Evolutionary conservation across 768 basidiomycete species (phyloP), one percentile per base, ranked within the genome.

Genomic region (Lactarius akahatsu): DNA sequence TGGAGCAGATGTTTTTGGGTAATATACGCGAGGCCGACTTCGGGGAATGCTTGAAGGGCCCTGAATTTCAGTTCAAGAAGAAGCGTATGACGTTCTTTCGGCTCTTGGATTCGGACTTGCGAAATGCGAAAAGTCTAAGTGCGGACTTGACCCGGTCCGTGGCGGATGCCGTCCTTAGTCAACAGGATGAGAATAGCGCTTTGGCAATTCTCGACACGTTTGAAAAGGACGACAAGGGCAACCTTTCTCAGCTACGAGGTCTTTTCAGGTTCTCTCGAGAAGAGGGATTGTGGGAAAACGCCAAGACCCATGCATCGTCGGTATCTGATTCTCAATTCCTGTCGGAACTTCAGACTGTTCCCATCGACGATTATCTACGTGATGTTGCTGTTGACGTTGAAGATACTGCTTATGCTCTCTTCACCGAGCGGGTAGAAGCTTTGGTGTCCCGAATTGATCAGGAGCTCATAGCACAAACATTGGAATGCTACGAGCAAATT

Each of bases 301-400:
- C 50, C 50, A 16, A 52, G 41, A 36, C 32, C 34, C 34, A 18
- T 30, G 63, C 56, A 0, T 8, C 0, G 9, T 11, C 11, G 4
- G 54, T 63, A 18, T 23, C 50, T 5, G 63, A 71, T 40, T 13
- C 20, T 5, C 38, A 13, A 1, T 71, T 71, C 41, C 52, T 71
- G 2, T 47, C 52, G 2, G 18, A 20, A 1, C 50, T 66, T 9
- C 13, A 34, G 11, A 26, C 58, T 13, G 41, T 65, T n/a, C 52
- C 43, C 1, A 7, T 8, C 16, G 43, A 47, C 4, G 50, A 64
- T 16, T 30, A 52, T 23, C 23, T 52, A 16, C 26, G 54, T 9
- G 40, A 60, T 0, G 36, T 59, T 4, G 57, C 65, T 2, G 8
- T 28, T 4, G 41, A 57, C 2, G 64, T 38, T 3, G 50, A 43